A percentile compares a stretch with the other conserved stretches of the same genome.
Conservation (phyloP, 345 rosid genomes). For the Dimocarpus longan region DNA sequence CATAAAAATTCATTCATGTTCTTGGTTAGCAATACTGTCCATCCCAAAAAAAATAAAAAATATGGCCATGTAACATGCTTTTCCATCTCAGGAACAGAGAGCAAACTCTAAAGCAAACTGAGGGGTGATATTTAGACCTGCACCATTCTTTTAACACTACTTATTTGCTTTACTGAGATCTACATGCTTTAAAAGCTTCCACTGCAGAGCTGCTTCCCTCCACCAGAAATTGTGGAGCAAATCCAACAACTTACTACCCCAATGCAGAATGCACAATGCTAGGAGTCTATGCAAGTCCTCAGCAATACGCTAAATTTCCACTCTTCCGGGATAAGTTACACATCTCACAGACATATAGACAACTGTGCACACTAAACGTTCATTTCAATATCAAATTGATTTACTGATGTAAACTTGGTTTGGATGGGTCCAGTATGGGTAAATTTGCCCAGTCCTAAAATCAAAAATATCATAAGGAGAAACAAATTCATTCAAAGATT, state of each 20-base stretch:
- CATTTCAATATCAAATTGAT: background rate
- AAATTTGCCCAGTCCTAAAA: background rate
- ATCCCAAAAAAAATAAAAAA: background rate
- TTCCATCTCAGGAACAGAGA: slow-evolving; percentile 1
- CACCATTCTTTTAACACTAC: background rate
- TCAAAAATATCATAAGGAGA: too few species aligned
- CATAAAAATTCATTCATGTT: background rate
- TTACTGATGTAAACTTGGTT: background rate
- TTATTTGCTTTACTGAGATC: background rate
- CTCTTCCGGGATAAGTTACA: background rate
- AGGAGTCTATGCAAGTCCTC: background rate
- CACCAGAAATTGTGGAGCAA: background rate
- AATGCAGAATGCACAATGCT: background rate
- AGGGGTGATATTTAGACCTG: background rate
- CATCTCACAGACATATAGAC: background rate
- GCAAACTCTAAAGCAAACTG: background rate
- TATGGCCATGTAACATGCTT: background rate
- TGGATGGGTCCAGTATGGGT: background rate
- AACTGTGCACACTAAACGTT: background rate
- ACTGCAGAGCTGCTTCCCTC: background rate
- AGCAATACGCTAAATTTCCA: background rate
- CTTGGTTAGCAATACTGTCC: background rate
- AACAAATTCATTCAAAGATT: too few species aligned
- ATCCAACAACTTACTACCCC: background rate
- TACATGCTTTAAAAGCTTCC: background rate